phyloP scores from a whole-genome alignment of 495 filamentous ascomycete genomes.

The Penicillium lagena region DNA sequence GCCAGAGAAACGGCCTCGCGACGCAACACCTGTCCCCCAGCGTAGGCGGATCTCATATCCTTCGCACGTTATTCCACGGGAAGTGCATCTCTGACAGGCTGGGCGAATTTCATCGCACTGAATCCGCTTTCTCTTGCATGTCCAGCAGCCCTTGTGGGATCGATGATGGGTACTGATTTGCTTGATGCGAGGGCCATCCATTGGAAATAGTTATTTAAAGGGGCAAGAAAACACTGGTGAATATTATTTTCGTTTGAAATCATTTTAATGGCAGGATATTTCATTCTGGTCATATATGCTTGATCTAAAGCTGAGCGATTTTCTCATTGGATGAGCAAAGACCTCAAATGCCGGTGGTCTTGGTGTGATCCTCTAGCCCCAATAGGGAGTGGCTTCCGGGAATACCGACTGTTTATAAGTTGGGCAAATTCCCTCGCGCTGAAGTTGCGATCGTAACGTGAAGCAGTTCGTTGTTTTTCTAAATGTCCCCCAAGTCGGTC shows the following conservation, averaged over 20 bases:
- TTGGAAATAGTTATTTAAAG: too few species aligned
- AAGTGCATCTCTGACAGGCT: constrained; percentile 13
- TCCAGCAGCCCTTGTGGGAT: constrained; percentile 25
- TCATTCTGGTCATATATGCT: not conserved
- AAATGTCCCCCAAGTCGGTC: too few species aligned
- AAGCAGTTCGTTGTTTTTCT: too few species aligned
- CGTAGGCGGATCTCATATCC: constrained; percentile 24
- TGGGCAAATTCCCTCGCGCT: constrained; percentile 15
- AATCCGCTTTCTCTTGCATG: constrained; percentile 20
- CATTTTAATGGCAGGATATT: not conserved
- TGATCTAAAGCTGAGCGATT: not conserved
- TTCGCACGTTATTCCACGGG: constrained; percentile 15
- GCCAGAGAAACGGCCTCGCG: constrained; percentile 18
- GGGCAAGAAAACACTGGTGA: too few species aligned
- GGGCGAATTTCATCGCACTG: constrained; percentile 23
- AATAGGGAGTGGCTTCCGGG: constrained; percentile 12
- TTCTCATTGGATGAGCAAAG: constrained; percentile 20
- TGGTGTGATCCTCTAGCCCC: constrained; percentile 11
- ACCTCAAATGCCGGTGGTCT: constrained; percentile 8
- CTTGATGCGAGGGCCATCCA: too few species aligned
- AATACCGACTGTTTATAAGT: constrained; percentile 7
- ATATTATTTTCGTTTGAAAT: too few species aligned
- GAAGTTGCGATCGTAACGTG: not conserved
- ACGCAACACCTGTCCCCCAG: constrained; percentile 25
- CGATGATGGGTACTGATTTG: constrained; percentile 7